Evolutionary conservation across 164 flowering plant genomes (phyloP).

Genomic region (Tinospora cordifolia): DNA sequence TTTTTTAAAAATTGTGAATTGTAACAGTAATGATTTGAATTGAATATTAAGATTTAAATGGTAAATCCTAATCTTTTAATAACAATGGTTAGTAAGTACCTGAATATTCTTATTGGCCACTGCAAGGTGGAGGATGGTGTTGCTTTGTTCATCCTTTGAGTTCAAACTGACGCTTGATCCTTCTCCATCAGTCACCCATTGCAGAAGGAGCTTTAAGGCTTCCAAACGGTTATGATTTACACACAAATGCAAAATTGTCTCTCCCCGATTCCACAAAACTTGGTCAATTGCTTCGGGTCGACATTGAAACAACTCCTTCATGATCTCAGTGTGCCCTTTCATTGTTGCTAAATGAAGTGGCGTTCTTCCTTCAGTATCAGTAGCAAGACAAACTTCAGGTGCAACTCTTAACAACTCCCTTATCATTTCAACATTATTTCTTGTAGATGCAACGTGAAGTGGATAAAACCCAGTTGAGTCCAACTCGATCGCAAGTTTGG

Average conservation of each 20-base stretch:
- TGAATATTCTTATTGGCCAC: slow-evolving; percentile 1
- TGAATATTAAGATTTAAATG: too few relatives aligned
- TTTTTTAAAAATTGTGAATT: too few relatives aligned
- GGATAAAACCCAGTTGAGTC: not conserved
- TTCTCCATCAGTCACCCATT: not conserved
- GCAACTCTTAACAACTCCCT: not conserved
- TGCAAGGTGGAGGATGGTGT: slow-evolving; percentile 10
- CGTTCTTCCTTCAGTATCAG: slow-evolving; percentile 19
- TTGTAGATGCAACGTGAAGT: slow-evolving; percentile 1
- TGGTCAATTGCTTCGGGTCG: slow-evolving; percentile 12
- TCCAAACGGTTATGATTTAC: slow-evolving; percentile 3
- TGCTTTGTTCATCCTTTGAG: slow-evolving; percentile 5
- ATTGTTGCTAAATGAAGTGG: slow-evolving; percentile 30
- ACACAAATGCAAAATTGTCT: slow-evolving; percentile 24
- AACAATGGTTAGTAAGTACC: slow-evolving; percentile 4
- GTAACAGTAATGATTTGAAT: too few relatives aligned
- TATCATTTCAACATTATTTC: slow-evolving; percentile 2
- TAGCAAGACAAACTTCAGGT: slow-evolving; percentile 9
- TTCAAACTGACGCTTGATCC: not conserved
- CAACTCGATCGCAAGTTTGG: not conserved
- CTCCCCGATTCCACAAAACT: slow-evolving; percentile 7
- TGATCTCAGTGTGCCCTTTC: slow-evolving; percentile 21
- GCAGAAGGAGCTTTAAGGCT: not conserved
- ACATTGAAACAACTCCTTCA: slow-evolving; percentile 15
- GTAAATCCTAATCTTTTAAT: not conserved